Base-by-base conservation (phyloP, 208 protist species). In the Leishmania guyanensis region DNA sequence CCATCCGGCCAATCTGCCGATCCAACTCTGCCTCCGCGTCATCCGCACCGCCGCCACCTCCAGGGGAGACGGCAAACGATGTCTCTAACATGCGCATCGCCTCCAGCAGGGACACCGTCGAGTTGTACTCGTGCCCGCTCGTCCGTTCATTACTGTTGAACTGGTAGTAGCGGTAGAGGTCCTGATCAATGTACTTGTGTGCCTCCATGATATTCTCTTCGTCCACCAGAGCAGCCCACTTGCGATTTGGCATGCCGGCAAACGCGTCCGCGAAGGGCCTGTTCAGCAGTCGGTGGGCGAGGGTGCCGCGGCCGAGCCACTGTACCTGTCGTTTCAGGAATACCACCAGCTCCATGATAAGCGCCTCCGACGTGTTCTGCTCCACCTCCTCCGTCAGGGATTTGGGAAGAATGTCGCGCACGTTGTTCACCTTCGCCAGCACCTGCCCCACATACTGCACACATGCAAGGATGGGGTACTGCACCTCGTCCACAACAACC, bases 391-490 rank as follows among this genome's bases (percentile, higher is more conserved):
- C 91, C 12, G 85, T 82, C n/a, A 97, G 81, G 5, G 64, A 86
- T 22, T 83, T 77, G 22, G 94, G 90, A 22, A 97, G 84, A 14
- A 87, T 66, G 64, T 77, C 69, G 20, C 86, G 86, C 62, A 96
- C 85, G n/a, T 77, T 75, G 53, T 83, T 75, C 17, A 97, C 71
- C 86, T 95, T 96, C 60, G 90, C 83, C 39, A 96, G 43, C 43
- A 96, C 89, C 68, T 90, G 87, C 48, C 91, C 92, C 50, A 97
- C 91, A 74, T 97, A 97, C 64, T 90, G 83, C 48, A 95, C 91
- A 81, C 91, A 94, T 20, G 84, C 77, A 20, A 97, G 82, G 46
- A 97, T 83, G 16, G 94, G 92, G 74, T 86, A 91, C 5, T 60
- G 33, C 26, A 82, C 75, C 20, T 86, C 86, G 29, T 78, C 56